A percentile compares a stretch with the other conserved stretches of the same genome.
Conservation (phyloP, 1,284 basidiomycete species). For the Cryptococcus sp. region DNA sequence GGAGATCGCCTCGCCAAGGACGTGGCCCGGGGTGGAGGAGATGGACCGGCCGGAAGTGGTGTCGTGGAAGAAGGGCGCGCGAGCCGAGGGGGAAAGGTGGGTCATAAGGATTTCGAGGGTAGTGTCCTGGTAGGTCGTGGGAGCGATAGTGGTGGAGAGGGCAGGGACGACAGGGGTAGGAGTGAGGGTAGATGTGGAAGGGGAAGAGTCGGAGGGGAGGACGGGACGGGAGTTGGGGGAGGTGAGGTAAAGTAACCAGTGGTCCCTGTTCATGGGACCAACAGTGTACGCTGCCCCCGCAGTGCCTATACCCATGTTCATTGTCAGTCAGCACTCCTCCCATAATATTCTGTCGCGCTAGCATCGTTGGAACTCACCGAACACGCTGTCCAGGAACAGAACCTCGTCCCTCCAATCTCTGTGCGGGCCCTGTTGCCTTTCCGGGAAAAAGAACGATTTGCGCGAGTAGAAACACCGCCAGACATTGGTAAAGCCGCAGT, state of each 20-base stretch:
- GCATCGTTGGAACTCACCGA: conserved; percentile 52
- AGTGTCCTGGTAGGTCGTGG: conserved; percentile 60
- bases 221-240: conserved; percentile 54
- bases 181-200: conserved; percentile 7
- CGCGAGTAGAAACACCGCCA: conserved; percentile 93
- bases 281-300: conserved; percentile 90
- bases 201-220: conserved; percentile 26
- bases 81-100: conserved; percentile 71
- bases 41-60: conserved; percentile 18
- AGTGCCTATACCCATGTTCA: conserved; percentile 32
- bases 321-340: not conserved
- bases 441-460: conserved; percentile 99
- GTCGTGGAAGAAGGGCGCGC: conserved; percentile 71
- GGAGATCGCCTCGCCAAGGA: conserved; percentile 67
- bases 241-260: conserved; percentile 96
- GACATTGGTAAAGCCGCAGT: conserved; percentile 70
- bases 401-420: conserved; percentile 93
- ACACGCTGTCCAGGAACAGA: conserved; percentile 82
- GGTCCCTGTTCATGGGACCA: conserved; percentile 96
- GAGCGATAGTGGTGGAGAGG: conserved; percentile 1
- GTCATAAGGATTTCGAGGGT: conserved; percentile 99
- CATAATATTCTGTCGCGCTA: not conserved
- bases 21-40: conserved; percentile 50
- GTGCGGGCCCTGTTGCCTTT: conserved; percentile 90
- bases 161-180: conserved; percentile 1